These are phyloP conservation scores for Phytophthora podocarpi DNA, from an alignment of 352 stramenopile species.

Conservation along the genomic window DNA sequence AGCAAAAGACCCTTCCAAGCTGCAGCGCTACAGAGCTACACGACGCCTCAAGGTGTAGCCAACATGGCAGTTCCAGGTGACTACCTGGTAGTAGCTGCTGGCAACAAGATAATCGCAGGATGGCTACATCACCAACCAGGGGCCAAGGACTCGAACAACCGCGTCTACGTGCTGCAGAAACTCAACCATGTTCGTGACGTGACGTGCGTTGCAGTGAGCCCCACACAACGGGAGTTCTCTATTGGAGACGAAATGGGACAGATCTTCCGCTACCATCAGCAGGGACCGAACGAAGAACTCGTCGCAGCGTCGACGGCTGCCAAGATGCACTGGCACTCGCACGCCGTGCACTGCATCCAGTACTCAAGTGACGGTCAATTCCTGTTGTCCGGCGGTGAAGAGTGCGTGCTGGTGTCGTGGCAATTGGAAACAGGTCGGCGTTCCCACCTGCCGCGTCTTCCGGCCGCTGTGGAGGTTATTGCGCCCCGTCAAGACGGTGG, in stretches of 20 bases:
- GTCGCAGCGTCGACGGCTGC: constrained; percentile 28
- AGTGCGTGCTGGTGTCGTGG: constrained; percentile 89
- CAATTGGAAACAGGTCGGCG: constrained; percentile 78
- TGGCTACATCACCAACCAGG: constrained; percentile 34
- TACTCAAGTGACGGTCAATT: constrained; percentile 83
- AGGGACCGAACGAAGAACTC: constrained; percentile 3
- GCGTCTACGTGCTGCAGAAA: constrained; percentile 43
- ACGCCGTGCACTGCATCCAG: constrained; percentile 70
- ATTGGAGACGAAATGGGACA: constrained; percentile 70
- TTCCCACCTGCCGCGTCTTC: constrained; percentile 79
- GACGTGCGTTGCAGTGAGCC: constrained; percentile 66
- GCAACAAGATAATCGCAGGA: constrained; percentile 43
- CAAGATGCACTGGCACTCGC: constrained; percentile 89
- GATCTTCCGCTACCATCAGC: constrained; percentile 59
- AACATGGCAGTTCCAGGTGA: constrained; percentile 38
- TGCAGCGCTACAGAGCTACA: constrained; percentile 65
- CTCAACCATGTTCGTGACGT: constrained; percentile 55
- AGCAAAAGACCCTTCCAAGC: constrained; percentile 51
- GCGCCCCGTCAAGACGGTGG: constrained; percentile 52
- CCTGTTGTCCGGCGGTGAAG: constrained; percentile 83
- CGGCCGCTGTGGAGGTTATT: constrained; percentile 62
- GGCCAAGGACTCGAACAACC: constrained; percentile 31
- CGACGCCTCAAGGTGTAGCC: background rate
- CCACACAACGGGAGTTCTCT: constrained; percentile 55
- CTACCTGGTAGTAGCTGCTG: constrained; percentile 55